phyloP scores from a whole-genome alignment of 441 rosid species.

The Kokia cookei region DNA sequence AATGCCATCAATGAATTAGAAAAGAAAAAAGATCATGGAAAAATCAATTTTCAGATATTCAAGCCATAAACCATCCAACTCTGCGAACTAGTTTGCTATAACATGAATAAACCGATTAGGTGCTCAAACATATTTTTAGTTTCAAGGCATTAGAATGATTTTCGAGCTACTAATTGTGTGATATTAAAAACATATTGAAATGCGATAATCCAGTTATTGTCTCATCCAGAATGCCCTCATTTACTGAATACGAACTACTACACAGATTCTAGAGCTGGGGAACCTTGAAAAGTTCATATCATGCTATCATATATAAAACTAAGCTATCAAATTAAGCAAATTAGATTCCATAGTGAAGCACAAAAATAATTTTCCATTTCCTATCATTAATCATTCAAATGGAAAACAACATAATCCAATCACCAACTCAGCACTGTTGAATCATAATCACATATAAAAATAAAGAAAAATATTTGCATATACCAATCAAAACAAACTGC shows the following conservation, averaged over 20 bases:
- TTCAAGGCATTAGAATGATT: background rate
- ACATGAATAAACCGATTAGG: background rate
- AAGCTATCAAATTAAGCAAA: background rate
- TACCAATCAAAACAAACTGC: conserved; percentile 8
- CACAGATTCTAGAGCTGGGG: background rate
- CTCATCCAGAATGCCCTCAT: background rate
- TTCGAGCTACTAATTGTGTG: background rate
- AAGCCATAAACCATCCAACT: background rate
- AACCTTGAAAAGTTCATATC: background rate
- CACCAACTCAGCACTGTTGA: background rate
- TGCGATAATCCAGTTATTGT: background rate
- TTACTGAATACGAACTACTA: background rate
- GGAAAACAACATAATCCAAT: background rate
- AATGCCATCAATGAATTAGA: conserved; percentile 12
- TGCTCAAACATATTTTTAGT: background rate
- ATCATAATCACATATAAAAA: background rate
- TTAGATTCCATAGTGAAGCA: background rate
- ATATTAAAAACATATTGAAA: background rate
- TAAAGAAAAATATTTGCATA: background rate
- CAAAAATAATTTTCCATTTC: background rate
- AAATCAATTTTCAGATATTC: background rate
- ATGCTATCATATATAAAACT: background rate
- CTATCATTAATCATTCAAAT: background rate
- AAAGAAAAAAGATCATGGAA: background rate
- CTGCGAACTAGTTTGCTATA: background rate